Conservation (phyloP, 2,329 filamentous ascomycete species). For the Penicillium paneum region DNA sequence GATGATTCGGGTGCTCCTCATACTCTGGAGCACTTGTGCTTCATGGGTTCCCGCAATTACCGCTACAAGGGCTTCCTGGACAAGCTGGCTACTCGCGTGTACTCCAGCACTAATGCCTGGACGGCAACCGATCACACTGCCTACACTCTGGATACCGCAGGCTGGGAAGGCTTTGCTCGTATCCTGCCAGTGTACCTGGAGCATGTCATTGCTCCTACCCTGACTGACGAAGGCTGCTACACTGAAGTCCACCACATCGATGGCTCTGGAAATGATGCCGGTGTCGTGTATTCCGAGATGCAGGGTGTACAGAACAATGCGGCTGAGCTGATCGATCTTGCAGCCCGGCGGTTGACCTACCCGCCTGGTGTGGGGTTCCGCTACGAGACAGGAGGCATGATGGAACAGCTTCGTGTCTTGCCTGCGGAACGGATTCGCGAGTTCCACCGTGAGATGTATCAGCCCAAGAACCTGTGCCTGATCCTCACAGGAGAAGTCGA, state of each 20-base stretch:
- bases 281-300: constrained; percentile 98
- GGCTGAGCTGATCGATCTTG: constrained; percentile 81
- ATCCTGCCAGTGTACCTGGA: constrained; percentile 94
- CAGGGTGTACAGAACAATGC: constrained; percentile 87
- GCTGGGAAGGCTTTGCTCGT: constrained; percentile 94
- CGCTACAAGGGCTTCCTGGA: constrained; percentile 93
- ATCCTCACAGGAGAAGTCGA: constrained; percentile 90
- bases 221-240: constrained; percentile 88
- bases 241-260: constrained; percentile 97
- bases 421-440: constrained; percentile 87
- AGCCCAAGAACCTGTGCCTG: constrained; percentile 89
- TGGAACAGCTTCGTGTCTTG: constrained; percentile 80
- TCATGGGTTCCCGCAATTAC: constrained; percentile 91
- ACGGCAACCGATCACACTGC: constrained; percentile 95
- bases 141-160: constrained; percentile 90
- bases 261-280: constrained; percentile 88
- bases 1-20: constrained; percentile 94
- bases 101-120: constrained; percentile 94
- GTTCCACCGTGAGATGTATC: constrained; percentile 96
- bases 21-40: constrained; percentile 77
- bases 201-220: constrained; percentile 83
- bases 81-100: constrained; percentile 87
- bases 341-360: constrained; percentile 75
- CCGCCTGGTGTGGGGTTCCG: constrained; percentile 87
- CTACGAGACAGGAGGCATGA: constrained; percentile 98